These are phyloP conservation scores for Hypholoma sublateritium DNA, from an alignment of 768 basidiomycete species.

Conservation along the genomic window DNA sequence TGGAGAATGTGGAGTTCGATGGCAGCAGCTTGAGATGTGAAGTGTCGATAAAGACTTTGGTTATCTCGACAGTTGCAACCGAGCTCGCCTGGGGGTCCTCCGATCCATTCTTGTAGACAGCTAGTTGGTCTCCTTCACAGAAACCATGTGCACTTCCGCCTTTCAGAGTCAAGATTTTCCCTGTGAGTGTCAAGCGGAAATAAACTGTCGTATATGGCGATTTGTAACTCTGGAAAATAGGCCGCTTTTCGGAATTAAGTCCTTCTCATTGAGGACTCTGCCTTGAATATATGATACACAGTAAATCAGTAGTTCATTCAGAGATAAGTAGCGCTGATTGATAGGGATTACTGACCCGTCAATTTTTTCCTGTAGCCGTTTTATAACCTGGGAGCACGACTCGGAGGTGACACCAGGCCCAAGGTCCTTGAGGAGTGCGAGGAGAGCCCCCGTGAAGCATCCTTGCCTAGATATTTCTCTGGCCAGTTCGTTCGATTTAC, in stretches of 20 bases:
- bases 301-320: not conserved
- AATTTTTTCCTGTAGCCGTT: not conserved
- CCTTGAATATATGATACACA: not conserved
- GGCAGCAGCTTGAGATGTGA: not conserved
- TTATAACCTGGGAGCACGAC: not conserved
- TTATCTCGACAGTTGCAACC: not conserved
- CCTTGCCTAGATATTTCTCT: not conserved
- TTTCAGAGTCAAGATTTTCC: not conserved
- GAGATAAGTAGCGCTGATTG: no score
- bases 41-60: not conserved
- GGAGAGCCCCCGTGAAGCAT: not conserved
- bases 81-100: not conserved
- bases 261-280: constrained; percentile 1
- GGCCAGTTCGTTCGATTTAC: not conserved
- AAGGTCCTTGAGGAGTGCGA: not conserved
- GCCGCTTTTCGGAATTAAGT: not conserved
- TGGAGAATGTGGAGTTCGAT: not conserved
- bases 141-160: not conserved
- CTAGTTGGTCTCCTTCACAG: not conserved
- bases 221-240: not conserved
- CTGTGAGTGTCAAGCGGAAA: not conserved
- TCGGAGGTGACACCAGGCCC: not conserved
- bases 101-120: not conserved
- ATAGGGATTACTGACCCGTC: not conserved
- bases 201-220: not conserved